Evolutionary conservation across 2,329 filamentous ascomycete species (phyloP).

Genomic region (Pyrenophora tritici-repentis): DNA sequence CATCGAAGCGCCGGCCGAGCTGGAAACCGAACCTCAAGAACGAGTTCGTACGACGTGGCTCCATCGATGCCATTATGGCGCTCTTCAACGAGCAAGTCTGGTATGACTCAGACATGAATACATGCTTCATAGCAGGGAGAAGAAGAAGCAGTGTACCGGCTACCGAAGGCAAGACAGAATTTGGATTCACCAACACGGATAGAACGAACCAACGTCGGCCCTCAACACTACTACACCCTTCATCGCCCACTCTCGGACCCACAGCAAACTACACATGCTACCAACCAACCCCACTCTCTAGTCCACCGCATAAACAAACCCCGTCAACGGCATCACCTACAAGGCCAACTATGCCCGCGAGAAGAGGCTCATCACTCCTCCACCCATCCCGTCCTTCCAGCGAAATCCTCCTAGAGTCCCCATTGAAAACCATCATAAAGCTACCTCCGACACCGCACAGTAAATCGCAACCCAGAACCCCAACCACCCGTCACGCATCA

Average conservation of each 20-base stretch:
- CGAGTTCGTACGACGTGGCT: constrained; percentile 18
- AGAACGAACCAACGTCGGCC: background rate
- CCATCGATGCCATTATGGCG: constrained; percentile 16
- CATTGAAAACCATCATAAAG: constrained; percentile 4
- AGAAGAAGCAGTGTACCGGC: background rate
- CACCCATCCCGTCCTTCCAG: constrained; percentile 26
- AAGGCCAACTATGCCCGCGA: background rate
- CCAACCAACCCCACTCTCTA: background rate
- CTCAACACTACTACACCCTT: constrained; percentile 16
- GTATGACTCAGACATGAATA: background rate
- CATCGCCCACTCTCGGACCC: constrained; percentile 1
- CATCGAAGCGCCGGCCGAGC: constrained; percentile 22
- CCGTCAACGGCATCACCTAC: no score
- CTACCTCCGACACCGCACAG: background rate
- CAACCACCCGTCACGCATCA: no score
- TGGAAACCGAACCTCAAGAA: constrained; percentile 35
- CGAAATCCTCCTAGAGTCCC: background rate
- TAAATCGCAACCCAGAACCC: background rate
- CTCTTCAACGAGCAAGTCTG: constrained; percentile 10
- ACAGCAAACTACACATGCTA: background rate
- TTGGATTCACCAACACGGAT: background rate
- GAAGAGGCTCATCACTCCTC: constrained; percentile 24
- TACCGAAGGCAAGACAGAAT: background rate
- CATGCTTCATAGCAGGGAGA: background rate
- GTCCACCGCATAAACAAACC: background rate